Base-by-base conservation (phyloP, 78 protist genomes). In the Protostelium mycophagum region DNA sequence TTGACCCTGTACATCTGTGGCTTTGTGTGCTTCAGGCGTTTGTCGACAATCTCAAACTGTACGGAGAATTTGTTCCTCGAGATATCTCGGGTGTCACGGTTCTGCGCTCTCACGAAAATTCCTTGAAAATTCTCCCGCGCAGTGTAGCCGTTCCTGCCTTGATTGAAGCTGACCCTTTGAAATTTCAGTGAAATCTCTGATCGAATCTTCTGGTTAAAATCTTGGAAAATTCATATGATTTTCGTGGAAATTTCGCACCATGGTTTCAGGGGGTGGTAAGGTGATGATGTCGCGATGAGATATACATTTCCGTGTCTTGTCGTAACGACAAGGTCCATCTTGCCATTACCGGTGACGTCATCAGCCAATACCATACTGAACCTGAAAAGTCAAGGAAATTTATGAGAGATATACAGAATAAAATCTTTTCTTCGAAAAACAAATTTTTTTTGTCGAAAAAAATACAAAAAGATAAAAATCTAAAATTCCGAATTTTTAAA, bases 291-390 rank as follows among this genome's bases (percentile, higher is more conserved):
- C n/a, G 88, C 36, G 37, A 96, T n/a, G 35, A 84, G 86, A 83
- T 63, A 85, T 9, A 94, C 34, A 28, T 63, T 63, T 28, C 97
- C 97, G 87, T 86, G 88, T 86, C 87, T 92, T 5, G 97, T 94
- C 16, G 95, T 84, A 0, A 97, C 95, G 5, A 97, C 83, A 36
- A 97, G 86, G 87, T 96, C 96, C n/a, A 96, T 29, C 37, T 93
- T 90, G 34, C 97, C 97, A 92, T 93, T 91, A 73, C 91, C 94
- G 31, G 83, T 90, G 89, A 97, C 31, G 86, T 97, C 98, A 51
- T 94, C 93, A n/a, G 95, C 93, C 29, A 97, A 88, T 1, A 97
- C 95, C 91, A 51, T 89, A 10, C 91, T 23, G 0, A 87, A 34
- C 31, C 89, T 90, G 31, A 28, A 83, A 83, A 38, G 23, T 23